These are phyloP conservation scores for Fraxinus anomala DNA, from an alignment of 257 asterid genomes.

Conservation along the genomic window DNA sequence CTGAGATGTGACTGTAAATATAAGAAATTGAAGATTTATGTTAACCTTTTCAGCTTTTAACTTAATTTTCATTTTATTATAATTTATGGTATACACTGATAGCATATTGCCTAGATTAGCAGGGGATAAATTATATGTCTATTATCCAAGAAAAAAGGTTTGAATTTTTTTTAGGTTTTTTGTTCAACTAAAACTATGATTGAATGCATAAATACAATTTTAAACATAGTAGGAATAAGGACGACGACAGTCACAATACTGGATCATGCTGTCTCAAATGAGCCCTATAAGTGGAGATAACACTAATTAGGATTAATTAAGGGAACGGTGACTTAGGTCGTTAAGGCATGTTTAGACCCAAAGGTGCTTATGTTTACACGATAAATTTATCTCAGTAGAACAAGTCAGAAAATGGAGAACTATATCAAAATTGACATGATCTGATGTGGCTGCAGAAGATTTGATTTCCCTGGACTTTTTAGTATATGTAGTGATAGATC, in stretches of 20 bases:
- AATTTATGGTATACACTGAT: background rate
- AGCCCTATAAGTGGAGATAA: background rate
- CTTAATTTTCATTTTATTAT: background rate
- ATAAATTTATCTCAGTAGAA: background rate
- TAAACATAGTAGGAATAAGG: background rate
- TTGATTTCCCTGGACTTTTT: background rate
- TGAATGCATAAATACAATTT: background rate
- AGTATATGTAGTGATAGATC: background rate
- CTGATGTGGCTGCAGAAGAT: background rate
- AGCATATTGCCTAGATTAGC: background rate
- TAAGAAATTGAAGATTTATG: background rate
- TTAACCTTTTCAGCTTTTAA: background rate
- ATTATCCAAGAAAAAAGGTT: background rate
- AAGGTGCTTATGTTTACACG: background rate
- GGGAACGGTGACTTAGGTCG: background rate
- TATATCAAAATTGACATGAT: no score
- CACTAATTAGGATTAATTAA: background rate
- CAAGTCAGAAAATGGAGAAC: background rate
- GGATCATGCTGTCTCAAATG: background rate
- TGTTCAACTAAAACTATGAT: background rate
- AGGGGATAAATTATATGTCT: background rate
- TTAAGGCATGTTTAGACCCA: background rate
- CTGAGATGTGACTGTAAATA: background rate
- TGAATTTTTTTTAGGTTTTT: no score
- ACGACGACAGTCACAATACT: background rate